Evolutionary conservation across 208 protist genomes (phyloP).

Genomic region (Crithidia expoeki): DNA sequence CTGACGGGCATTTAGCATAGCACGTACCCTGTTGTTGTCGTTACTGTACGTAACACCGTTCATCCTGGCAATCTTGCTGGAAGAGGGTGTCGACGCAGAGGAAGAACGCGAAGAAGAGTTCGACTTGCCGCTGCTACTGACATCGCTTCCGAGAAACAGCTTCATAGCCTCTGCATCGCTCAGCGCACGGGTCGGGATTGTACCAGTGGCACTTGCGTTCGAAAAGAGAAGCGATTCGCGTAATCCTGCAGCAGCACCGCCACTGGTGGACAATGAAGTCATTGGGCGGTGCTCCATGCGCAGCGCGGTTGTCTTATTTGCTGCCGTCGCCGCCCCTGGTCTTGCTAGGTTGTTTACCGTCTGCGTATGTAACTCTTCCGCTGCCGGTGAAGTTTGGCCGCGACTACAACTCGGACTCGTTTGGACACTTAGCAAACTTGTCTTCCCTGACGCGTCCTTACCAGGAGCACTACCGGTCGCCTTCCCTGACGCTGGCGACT

Average conservation of each 20-base stretch:
- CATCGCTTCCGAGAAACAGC: slow-evolving; percentile 25
- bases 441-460: too few species aligned
- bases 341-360: neutral
- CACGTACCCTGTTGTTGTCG: too few species aligned
- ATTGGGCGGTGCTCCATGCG: slow-evolving; percentile 27
- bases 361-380: neutral
- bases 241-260: neutral
- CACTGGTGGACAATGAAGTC: neutral
- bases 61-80: too few species aligned
- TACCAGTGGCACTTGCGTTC: neutral
- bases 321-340: neutral
- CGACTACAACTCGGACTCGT: neutral
- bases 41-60: too few species aligned
- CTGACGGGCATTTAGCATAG: neutral
- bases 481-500: too few species aligned
- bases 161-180: slow-evolving; percentile 31
- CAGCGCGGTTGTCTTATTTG: neutral
- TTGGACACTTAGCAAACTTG: too few species aligned
- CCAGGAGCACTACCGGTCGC: too few species aligned
- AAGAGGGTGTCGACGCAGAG: neutral
- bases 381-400: neutral
- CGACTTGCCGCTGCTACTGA: slow-evolving; percentile 18
- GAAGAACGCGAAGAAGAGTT: slow-evolving; percentile 16
- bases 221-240: neutral
- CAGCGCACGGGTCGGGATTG: neutral